Base-by-base conservation (phyloP, 176 grass and related monocot genomes). In the Zizania latifolia region DNA sequence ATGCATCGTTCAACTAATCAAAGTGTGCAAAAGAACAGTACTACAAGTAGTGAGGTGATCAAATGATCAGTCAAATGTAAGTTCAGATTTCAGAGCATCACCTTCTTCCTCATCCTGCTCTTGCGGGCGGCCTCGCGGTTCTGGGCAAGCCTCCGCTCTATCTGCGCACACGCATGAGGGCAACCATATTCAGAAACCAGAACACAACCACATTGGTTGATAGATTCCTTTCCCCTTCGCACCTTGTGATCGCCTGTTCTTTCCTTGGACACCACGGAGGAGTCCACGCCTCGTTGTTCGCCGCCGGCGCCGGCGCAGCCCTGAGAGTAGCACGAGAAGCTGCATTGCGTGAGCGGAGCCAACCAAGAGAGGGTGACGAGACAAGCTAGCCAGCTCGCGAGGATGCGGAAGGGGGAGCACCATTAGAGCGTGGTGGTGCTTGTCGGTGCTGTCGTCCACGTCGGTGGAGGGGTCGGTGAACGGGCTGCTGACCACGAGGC, bases 21-120 rank as follows among this genome's bases (percentile, higher is more conserved):
- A 6, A 69, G 3, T 14, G 27, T 65, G 45, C 51, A 45, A 10
- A 8, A 44, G 69, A 30, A 46, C 14, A 30, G 2, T 7, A 53
- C 6, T 2, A 36, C 2, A 26, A 57, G 19, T 6, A 14, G 19
- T n/a, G 3, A n/a, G 2, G 4, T 17, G 48, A 50, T 50, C 5
- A n/a, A 21, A 51, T 51, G 11, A 19, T 0, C 14, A 6, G 35
- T 29, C 48, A 43, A n/a, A 5, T 21, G n/a, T 21, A 61, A 22
- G 14, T 34, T 27, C 37, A 8, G 30, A 22, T 9, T 34, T 27
- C 37, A 8, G 30, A 65, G 31, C 53, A 35, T 62, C 27, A 94
- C 94, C 80, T 98, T 94, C 83, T 92, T 98, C 84, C 91, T 87
- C 66, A 94, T 46, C 31, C 94, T 91, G 79, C 94, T 98, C 56